A percentile compares a stretch with the other conserved stretches of the same genome.
Evolutionary conservation across 192 early-diverging fungal genomes (phyloP).

Genomic region (Linnemannia elongata): DNA sequence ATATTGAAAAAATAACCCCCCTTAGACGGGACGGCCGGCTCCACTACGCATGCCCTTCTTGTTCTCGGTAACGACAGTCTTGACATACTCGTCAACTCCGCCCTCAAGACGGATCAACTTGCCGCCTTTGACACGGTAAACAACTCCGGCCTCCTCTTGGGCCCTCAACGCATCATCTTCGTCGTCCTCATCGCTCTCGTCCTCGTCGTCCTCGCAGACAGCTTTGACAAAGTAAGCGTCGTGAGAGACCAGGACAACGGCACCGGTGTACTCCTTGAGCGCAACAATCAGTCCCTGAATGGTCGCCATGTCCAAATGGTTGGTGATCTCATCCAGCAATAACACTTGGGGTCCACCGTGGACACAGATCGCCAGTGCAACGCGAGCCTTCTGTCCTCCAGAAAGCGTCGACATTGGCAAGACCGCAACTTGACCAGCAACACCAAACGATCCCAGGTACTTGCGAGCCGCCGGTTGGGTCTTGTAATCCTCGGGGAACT

Average conservation of each 20-base stretch:
- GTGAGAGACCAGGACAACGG: constrained; percentile 88
- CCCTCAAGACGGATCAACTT: constrained; percentile 68
- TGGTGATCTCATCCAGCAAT: constrained; percentile 87
- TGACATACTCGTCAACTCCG: constrained; percentile 77
- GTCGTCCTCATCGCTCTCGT: constrained; percentile 40
- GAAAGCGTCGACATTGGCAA: constrained; percentile 74
- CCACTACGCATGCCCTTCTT: constrained; percentile 57
- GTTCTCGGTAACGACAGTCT: constrained; percentile 51
- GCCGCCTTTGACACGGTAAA: constrained; percentile 65
- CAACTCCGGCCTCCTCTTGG: constrained; percentile 50
- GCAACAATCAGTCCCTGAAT: constrained; percentile 81
- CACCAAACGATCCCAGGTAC: constrained; percentile 83
- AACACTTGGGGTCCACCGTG: constrained; percentile 76
- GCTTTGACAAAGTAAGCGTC: constrained; percentile 88
- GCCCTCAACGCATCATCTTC: constrained; percentile 19
- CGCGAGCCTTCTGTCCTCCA: constrained; percentile 87
- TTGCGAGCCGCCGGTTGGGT: constrained; percentile 61
- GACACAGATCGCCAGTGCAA: constrained; percentile 81
- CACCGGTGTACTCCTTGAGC: constrained; percentile 79
- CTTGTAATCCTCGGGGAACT: constrained; percentile 52
- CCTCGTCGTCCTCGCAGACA: constrained; percentile 64
- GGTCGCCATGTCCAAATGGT: constrained; percentile 91
- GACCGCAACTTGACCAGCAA: constrained; percentile 73
- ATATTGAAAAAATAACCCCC: too few relatives aligned
- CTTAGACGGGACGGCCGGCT: constrained; percentile 45